Evolutionary conservation across 1,139 yeast species (phyloP), one percentile per base, ranked within the genome.

Genomic region (Starmera stellimalicola): DNA sequence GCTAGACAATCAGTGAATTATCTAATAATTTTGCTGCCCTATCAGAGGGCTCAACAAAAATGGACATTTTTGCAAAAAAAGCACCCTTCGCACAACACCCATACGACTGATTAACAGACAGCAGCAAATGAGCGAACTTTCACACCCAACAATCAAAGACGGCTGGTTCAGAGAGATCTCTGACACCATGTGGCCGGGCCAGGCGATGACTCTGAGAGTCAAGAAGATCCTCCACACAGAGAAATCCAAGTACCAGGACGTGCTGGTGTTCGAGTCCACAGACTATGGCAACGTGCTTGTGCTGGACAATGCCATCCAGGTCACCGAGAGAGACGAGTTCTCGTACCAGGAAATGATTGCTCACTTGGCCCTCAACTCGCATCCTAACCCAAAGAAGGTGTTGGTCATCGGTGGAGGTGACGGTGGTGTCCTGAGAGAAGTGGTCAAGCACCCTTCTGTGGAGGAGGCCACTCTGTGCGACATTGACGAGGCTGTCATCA

Each of bases 381-480:
- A 87, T 63, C 87, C 94, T 40, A 72, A 79, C 63, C 96, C 96
- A 35, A 82, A 81, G 67, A 77, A 70, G 54, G 95, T 91, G 22
- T 67, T 87, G 42, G 94, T 87, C 38, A 79, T 87, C 55, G 96
- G 96, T 38, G 96, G 96, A 45, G 96, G 96, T 50, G 96, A 87
- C 54, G 96, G 96, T 50, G 96, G 96, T 57, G 95, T 87, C 37
- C 69, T 87, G 53, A 73, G 96, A 60, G 96, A 87, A 62, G 74
- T 85, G 54, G 82, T 87, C 52, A 87, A 87, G 65, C 95, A 87
- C 61, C 74, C 73, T 35, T 60, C 73, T 39, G 80, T 87, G 40
- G 94, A 84, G 58, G 79, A 77, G 57, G 95, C 94, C 30, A 77
- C 85, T 68, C 68, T 87, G 44, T 84, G 91, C 55, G 96, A 87